phyloP scores from a whole-genome alignment of 2,329 filamentous ascomycete species.

The Aspergillus chevalieri region DNA sequence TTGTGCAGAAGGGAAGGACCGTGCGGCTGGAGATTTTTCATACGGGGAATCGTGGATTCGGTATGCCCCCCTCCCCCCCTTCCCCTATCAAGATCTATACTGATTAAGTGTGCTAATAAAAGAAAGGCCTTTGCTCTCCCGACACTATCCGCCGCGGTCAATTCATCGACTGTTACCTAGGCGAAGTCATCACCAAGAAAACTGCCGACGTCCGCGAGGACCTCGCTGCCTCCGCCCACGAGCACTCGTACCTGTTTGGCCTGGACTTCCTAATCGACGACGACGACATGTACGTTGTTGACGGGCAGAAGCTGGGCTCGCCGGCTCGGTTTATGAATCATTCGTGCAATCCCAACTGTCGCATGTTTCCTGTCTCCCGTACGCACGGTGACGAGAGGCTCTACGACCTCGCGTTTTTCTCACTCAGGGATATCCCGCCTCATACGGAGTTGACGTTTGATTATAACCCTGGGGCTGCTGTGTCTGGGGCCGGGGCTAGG shows the following conservation, averaged over 20 bases:
- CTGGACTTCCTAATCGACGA: slow-evolving; percentile 33
- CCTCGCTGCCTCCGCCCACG: slow-evolving; percentile 15
- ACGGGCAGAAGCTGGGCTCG: slow-evolving; percentile 38
- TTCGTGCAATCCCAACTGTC: slow-evolving; percentile 44
- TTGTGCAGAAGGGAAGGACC: slow-evolving; percentile 36
- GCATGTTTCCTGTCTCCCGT: slow-evolving; percentile 38
- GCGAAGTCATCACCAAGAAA: slow-evolving; percentile 37
- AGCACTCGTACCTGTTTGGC: slow-evolving; percentile 38
- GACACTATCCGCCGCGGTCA: slow-evolving; percentile 35
- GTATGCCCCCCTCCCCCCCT: slow-evolving; percentile 16
- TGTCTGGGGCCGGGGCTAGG: slow-evolving; percentile 11
- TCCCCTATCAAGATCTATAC: background rate
- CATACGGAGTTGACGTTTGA: slow-evolving; percentile 44
- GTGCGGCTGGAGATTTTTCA: slow-evolving; percentile 39
- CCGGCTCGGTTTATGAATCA: slow-evolving; percentile 45
- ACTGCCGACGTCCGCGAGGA: slow-evolving; percentile 35
- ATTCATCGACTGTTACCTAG: slow-evolving; percentile 42
- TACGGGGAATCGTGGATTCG: slow-evolving; percentile 37
- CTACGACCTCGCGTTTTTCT: slow-evolving; percentile 45
- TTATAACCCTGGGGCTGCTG: slow-evolving; percentile 33
- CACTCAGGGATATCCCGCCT: slow-evolving; percentile 35
- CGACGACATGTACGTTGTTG: slow-evolving; percentile 34
- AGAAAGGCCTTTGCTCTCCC: slow-evolving; percentile 34
- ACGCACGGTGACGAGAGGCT: slow-evolving; percentile 35
- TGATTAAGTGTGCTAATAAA: slow-evolving; percentile 4